Conservation (phyloP, 192 early-diverging fungal species). For the Ambispora gerdemannii region DNA sequence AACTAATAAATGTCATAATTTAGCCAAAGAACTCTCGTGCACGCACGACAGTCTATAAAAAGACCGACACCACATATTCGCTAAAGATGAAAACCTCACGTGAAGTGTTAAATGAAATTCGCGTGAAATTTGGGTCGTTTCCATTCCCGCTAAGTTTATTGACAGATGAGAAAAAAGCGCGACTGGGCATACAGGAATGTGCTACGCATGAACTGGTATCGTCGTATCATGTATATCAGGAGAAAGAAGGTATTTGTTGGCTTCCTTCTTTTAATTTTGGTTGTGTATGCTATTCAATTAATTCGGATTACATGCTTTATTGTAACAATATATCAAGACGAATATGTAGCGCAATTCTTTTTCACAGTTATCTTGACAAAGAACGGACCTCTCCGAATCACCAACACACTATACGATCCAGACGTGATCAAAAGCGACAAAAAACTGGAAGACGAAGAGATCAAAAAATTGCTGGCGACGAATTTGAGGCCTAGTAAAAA, state of each 20-base stretch:
- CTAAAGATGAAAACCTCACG: slow-evolving; percentile 88
- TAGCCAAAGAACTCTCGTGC: slow-evolving; percentile 28
- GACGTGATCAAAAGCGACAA: slow-evolving; percentile 81
- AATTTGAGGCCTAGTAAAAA: slow-evolving; percentile 47
- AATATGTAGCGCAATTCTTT: slow-evolving; percentile 86
- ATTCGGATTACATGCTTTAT: not conserved
- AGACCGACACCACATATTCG: slow-evolving; percentile 72
- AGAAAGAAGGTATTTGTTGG: slow-evolving; percentile 74
- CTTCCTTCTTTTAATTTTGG: not conserved
- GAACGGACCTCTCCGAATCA: slow-evolving; percentile 82
- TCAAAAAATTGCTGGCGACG: slow-evolving; percentile 69
- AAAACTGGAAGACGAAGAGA: slow-evolving; percentile 76
- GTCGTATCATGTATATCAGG: slow-evolving; percentile 81
- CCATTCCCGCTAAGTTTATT: slow-evolving; percentile 84
- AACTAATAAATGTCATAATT: too few relatives aligned
- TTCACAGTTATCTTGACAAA: slow-evolving; percentile 89
- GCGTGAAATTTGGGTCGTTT: slow-evolving; percentile 76
- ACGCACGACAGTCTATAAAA: slow-evolving; percentile 92
- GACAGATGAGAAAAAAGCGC: slow-evolving; percentile 88
- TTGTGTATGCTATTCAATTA: not conserved
- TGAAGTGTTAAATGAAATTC: slow-evolving; percentile 68
- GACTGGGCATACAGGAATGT: slow-evolving; percentile 90
- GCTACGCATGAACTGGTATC: slow-evolving; percentile 75
- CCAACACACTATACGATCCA: slow-evolving; percentile 70
- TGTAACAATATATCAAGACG: slow-evolving; percentile 36